Conservation (phyloP, 1,284 basidiomycete species). For the Tilletia setariae region DNA sequence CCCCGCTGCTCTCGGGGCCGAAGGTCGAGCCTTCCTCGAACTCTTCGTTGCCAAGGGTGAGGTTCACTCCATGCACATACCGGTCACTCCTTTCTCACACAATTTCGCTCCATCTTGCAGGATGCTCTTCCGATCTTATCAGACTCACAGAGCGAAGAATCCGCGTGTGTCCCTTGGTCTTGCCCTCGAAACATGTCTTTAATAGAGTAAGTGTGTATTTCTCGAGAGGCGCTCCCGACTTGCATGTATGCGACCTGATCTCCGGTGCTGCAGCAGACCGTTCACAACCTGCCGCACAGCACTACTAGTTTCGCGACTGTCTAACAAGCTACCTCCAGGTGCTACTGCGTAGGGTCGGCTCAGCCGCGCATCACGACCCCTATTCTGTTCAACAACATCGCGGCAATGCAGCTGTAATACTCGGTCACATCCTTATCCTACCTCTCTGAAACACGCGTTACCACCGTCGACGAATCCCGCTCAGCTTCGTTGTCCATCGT, state of each 20-base stretch:
- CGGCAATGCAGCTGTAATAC: slow-evolving; percentile 71
- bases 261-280: slow-evolving; percentile 62
- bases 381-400: slow-evolving; percentile 83
- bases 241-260: background rate
- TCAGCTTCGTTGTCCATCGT: slow-evolving; percentile 13
- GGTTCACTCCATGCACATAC: background rate
- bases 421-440: slow-evolving; percentile 70
- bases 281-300: slow-evolving; percentile 74
- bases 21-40: slow-evolving; percentile 28
- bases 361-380: slow-evolving; percentile 67
- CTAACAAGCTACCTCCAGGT: slow-evolving; percentile 55
- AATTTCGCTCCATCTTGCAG: slow-evolving; percentile 47
- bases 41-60: slow-evolving; percentile 30
- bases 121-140: slow-evolving; percentile 58
- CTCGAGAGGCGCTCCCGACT: background rate
- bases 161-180: slow-evolving; percentile 53
- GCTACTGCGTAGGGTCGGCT: slow-evolving; percentile 66
- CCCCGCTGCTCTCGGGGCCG: slow-evolving; percentile 19
- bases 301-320: slow-evolving; percentile 76
- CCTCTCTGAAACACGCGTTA: slow-evolving; percentile 61
- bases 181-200: slow-evolving; percentile 63
- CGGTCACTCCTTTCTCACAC: background rate
- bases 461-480: slow-evolving; percentile 66
- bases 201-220: slow-evolving; percentile 62
- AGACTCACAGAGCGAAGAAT: slow-evolving; percentile 55